Evolutionary conservation across 2,329 filamentous ascomycete species (phyloP).

Genomic region (Fusarium sp.): DNA sequence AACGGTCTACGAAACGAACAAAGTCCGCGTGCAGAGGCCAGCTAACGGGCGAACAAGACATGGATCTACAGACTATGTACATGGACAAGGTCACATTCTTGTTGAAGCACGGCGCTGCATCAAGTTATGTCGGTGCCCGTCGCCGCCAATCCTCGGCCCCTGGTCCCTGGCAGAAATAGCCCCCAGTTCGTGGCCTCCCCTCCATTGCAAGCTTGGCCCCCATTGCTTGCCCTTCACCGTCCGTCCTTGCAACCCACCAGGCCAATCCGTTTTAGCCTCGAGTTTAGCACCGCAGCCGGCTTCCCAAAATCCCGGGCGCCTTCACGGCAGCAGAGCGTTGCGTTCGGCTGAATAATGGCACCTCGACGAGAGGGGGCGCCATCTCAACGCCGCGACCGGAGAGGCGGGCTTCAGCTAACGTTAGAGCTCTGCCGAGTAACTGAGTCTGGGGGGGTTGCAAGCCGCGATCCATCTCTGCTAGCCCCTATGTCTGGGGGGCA

Average conservation of each 20-base stretch:
- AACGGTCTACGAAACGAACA: slow-evolving; percentile 8
- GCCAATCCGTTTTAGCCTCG: slow-evolving; percentile 18
- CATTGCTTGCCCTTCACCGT: neutral
- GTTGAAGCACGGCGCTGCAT: slow-evolving; percentile 33
- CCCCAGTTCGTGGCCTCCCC: slow-evolving; percentile 18
- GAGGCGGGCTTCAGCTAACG: neutral
- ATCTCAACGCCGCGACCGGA: slow-evolving; percentile 1
- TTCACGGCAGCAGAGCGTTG: slow-evolving; percentile 15
- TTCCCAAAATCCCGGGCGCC: slow-evolving; percentile 33
- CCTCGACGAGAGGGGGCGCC: slow-evolving; percentile 19
- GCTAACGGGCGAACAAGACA: slow-evolving; percentile 10
- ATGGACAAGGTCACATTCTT: slow-evolving; percentile 23
- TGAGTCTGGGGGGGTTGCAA: slow-evolving; percentile 9
- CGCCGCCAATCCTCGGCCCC: slow-evolving; percentile 27
- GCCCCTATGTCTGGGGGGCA: slow-evolving; percentile 12
- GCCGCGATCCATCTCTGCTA: slow-evolving; percentile 9
- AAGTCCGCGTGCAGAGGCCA: slow-evolving; percentile 6
- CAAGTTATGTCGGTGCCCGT: slow-evolving; percentile 39
- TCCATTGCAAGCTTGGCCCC: neutral
- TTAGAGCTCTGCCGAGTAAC: neutral
- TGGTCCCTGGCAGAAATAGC: slow-evolving; percentile 33
- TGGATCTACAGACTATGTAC: slow-evolving; percentile 7
- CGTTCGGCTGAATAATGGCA: slow-evolving; percentile 14
- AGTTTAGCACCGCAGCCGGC: slow-evolving; percentile 22
- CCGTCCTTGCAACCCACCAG: slow-evolving; percentile 26